These are phyloP conservation scores for Fonsecaea pugnacius DNA, from an alignment of 2,329 filamentous ascomycete genomes.

Conservation along the genomic window DNA sequence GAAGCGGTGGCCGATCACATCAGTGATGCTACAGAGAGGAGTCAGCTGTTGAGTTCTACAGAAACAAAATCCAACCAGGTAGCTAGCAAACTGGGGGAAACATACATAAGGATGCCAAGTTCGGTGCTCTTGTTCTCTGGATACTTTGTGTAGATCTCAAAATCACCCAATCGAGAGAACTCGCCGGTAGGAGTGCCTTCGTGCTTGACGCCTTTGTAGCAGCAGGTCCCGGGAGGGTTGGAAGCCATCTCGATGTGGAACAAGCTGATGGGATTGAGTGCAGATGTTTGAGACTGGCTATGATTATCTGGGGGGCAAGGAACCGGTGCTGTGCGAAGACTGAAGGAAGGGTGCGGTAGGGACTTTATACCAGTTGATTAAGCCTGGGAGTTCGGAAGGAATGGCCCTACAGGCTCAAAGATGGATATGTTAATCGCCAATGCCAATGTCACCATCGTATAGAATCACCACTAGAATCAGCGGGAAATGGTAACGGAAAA, in stretches of 20 bases:
- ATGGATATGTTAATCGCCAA: background rate
- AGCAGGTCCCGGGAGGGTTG: slow-evolving; percentile 50
- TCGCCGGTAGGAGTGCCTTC: slow-evolving; percentile 56
- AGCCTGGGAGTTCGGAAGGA: background rate
- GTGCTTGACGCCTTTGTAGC: slow-evolving; percentile 51
- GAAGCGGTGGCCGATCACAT: slow-evolving; percentile 63
- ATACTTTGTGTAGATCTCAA: slow-evolving; percentile 60
- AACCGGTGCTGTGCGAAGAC: background rate
- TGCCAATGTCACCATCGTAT: background rate
- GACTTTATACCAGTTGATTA: background rate
- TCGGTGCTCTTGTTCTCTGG: slow-evolving; percentile 58
- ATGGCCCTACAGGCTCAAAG: background rate
- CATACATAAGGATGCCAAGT: slow-evolving; percentile 58
- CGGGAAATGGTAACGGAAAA: background rate
- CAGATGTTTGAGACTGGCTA: background rate
- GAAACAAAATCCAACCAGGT: background rate
- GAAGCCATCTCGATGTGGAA: slow-evolving; percentile 53
- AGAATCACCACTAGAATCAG: background rate
- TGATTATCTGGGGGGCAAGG: background rate
- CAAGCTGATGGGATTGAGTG: background rate
- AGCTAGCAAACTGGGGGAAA: background rate
- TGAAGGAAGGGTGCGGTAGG: background rate
- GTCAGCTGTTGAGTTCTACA: background rate
- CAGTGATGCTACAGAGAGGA: slow-evolving; percentile 48
- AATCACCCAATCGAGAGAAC: slow-evolving; percentile 52